Evolutionary conservation across 345 rosid genomes (phyloP), one percentile per base, ranked within the genome.

Genomic region (Citrus inodora): DNA sequence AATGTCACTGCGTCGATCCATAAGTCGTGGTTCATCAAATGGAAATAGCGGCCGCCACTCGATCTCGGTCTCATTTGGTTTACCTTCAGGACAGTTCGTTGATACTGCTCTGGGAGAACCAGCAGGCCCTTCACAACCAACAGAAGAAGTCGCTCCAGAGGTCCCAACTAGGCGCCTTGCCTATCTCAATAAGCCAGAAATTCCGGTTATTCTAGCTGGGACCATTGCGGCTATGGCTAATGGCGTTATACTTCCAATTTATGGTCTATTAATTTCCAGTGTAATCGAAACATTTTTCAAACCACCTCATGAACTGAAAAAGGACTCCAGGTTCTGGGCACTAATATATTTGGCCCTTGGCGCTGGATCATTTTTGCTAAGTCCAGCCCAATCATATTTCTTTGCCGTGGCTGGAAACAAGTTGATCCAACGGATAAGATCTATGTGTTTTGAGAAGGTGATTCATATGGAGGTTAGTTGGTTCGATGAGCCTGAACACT

Each of bases 401-500:
- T 95, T 93, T 83, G 82, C 94, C 0, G 77, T 91, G n/a, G 97
- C 98, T 4, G 95, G 98, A 9, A 82, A 86, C 67, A 95, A 83
- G 66, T 56, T 95, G 46, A 87, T 93, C 80, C 88, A 87, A 76
- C 80, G 93, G 76, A 86, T 95, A 68, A 81, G 97, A 78, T 71
- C 92, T 2, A 83, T 90, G 78, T 93, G 98, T 80, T 95, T 93
- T 77, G 90, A 92, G 90, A 95, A 89, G 85, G 95, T 92, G 56
- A 89, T 95, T 79, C 80, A 55, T 67, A 95, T 93, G 98, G 97
- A 95, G 82, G 87, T 93, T 70, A 85, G 93, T 28, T 95, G 97
- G 95, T 93, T 93, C 14, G 97, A 95, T 80, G 92, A 87, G 42
- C 87, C 91, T 19, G 85, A 86, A 55, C 90, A 95, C 82, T 95